A percentile compares a stretch with the other conserved stretches of the same genome.
Evolutionary conservation across 1,284 basidiomycete species (phyloP).

Genomic region (Cutaneotrichosporon mucoides): DNA sequence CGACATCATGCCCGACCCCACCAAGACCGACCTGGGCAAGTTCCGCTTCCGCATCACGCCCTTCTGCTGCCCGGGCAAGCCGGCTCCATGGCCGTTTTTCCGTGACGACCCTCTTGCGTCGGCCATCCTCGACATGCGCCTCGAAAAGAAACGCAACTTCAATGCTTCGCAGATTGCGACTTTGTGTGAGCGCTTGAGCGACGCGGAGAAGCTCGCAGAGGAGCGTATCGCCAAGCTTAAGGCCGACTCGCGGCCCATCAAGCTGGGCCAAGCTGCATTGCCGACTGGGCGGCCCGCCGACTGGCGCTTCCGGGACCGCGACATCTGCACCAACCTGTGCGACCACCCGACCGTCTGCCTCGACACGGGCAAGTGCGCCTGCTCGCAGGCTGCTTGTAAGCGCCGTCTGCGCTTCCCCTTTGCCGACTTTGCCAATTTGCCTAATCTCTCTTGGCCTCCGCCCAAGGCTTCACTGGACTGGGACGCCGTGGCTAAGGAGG

Average conservation of each 20-base stretch:
- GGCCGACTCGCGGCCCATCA: slow-evolving; percentile 3
- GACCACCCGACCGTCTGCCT: slow-evolving; percentile 37
- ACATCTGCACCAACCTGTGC: slow-evolving; percentile 31
- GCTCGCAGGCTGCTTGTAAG: slow-evolving; percentile 24
- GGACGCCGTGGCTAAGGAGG: neutral
- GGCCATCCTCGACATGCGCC: slow-evolving; percentile 20
- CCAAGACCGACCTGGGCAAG: neutral
- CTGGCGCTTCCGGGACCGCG: slow-evolving; percentile 23
- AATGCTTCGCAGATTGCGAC: slow-evolving; percentile 20
- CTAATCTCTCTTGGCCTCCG: slow-evolving; percentile 26
- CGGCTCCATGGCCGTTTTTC: slow-evolving; percentile 34
- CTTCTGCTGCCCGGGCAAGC: slow-evolving; percentile 26
- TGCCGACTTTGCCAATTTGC: slow-evolving; percentile 23
- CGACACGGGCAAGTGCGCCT: slow-evolving; percentile 37
- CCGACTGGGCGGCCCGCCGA: slow-evolving; percentile 21
- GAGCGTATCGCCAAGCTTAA: slow-evolving; percentile 16
- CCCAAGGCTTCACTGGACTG: slow-evolving; percentile 3
- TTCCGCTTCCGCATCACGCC: slow-evolving; percentile 25
- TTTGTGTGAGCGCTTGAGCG: slow-evolving; percentile 19
- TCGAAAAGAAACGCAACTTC: slow-evolving; percentile 15
- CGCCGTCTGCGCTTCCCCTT: slow-evolving; percentile 27
- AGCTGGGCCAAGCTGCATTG: slow-evolving; percentile 9
- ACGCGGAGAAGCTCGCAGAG: slow-evolving; percentile 12
- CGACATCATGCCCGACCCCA: neutral
- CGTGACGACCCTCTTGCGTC: slow-evolving; percentile 31